Percentiles rank a stretch among this genome's conserved stretches.
phyloP scores from a whole-genome alignment of 225 moss, liverwort and hornwort genomes.

The Polytrichum formosum region DNA sequence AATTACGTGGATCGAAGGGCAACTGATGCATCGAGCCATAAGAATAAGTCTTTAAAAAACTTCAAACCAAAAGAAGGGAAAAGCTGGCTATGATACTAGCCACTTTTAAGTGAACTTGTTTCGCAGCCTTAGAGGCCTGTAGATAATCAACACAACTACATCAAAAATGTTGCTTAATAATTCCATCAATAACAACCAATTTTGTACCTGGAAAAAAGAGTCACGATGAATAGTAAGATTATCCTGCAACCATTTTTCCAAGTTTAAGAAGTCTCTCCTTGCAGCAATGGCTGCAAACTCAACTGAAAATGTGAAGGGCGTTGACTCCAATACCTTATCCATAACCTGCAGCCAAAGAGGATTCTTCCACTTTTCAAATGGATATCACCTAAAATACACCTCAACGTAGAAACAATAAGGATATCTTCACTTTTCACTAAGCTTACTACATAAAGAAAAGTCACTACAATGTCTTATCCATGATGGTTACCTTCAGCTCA shows the following conservation, averaged over 20 bases:
- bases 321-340: conserved; percentile 72
- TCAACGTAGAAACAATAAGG: no score
- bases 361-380: neutral
- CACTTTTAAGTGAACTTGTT: neutral
- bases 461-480: neutral
- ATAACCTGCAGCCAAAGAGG: conserved; percentile 37
- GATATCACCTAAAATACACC: no score
- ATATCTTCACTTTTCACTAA: no score
- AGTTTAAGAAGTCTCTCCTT: conserved; percentile 75
- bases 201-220: conserved; percentile 70
- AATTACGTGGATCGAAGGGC: no score
- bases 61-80: neutral
- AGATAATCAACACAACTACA: no score
- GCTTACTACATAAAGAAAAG: no score
- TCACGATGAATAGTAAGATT: conserved; percentile 81
- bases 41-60: no score
- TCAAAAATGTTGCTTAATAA: no score
- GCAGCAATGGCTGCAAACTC: conserved; percentile 84
- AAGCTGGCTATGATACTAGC: neutral
- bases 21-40: no score
- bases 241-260: conserved; percentile 97
- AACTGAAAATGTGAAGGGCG: conserved; percentile 84
- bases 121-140: no score
- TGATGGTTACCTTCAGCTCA: conserved; percentile 66
- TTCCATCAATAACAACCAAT: no score